Evolutionary conservation across 331 rosid species (phyloP).

Genomic region (Malus hybrid): DNA sequence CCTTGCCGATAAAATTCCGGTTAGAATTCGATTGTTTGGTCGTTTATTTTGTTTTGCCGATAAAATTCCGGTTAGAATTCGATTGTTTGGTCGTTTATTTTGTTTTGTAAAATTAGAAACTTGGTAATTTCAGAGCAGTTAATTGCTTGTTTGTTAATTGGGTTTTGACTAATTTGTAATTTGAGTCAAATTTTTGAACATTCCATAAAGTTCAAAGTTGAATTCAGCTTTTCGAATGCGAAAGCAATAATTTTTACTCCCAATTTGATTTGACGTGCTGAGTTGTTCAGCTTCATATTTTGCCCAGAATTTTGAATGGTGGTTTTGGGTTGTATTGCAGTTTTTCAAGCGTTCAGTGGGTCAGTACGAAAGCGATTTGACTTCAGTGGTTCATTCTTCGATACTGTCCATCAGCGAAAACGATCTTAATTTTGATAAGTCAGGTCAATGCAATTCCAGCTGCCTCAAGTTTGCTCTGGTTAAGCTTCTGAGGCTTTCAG

Average conservation of each 20-base stretch:
- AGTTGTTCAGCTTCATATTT: no score
- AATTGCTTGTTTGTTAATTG: not conserved
- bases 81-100: not conserved
- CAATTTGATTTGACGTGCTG: no score
- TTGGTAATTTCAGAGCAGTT: not conserved
- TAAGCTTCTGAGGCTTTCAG: conserved; percentile 65
- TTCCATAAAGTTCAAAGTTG: not conserved
- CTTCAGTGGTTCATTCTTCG: conserved; percentile 65
- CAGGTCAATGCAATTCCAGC: conserved; percentile 73
- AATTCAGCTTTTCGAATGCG: not conserved
- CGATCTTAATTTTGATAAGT: conserved; percentile 41
- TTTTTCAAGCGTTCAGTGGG: conserved; percentile 51
- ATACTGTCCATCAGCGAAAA: conserved; percentile 53
- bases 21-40: not conserved
- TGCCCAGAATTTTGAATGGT: not conserved
- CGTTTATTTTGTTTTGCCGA: conserved; percentile 23
- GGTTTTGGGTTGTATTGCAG: conserved; percentile 28
- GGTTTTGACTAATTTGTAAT: not conserved
- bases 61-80: conserved; percentile 46
- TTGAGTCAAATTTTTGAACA: not conserved
- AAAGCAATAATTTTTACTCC: not conserved
- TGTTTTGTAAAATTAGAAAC: not conserved
- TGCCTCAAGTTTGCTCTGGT: conserved; percentile 81
- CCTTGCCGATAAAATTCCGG: conserved; percentile 79
- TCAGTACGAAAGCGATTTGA: conserved; percentile 61